Base-by-base conservation (phyloP, 768 basidiomycete species). In the Tylopilus sp. region DNA sequence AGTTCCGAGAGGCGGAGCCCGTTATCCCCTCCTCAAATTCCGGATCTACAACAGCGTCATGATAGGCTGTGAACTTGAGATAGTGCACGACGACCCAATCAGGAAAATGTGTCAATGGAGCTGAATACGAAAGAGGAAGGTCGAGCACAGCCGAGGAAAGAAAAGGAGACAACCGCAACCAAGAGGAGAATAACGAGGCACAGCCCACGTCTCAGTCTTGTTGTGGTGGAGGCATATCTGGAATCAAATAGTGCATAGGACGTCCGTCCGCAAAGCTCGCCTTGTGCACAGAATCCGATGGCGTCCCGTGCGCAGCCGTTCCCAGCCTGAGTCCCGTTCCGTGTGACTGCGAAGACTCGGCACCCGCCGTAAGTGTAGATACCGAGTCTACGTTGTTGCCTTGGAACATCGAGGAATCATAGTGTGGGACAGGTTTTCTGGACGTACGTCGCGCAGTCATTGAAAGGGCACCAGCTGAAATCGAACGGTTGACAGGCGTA, bases 361-460 rank as follows among this genome's bases (percentile, higher is more conserved):
- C 60, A 12, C 60, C 54, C 9, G 30, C 59, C 24, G 65, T 65
- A 13, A 54, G 22, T 9, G 53, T 58, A 9, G 68, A 67, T 25
- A 48, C 52, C 24, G 68, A 55, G 40, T 66, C 68, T 38, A 46
- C 22, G n/a, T 42, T 59, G 25, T 43, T 30, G 34, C 63, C 58
- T 49, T 69, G 63, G 22, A 36, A 48, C 14, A 66, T 56, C 29
- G 64, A 57, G 24, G 71, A 63, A 56, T 77, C 71, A 56, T 82
- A 84, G 16, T 69, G 71, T 11, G 82, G 82, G n/a, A 83, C 82
- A 13, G 82, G 80, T 61, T 84, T 84, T 43, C 82, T 71, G 26
- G 79, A 68, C 43, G 66, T 67, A 37, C 72, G 74, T 45, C 73
- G 66, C 33, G 47, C 45, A 24, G 56, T 25, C 40, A 44, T 34